phyloP scores from a whole-genome alignment of 805 yeast species.

The Myxozyma udenii region DNA sequence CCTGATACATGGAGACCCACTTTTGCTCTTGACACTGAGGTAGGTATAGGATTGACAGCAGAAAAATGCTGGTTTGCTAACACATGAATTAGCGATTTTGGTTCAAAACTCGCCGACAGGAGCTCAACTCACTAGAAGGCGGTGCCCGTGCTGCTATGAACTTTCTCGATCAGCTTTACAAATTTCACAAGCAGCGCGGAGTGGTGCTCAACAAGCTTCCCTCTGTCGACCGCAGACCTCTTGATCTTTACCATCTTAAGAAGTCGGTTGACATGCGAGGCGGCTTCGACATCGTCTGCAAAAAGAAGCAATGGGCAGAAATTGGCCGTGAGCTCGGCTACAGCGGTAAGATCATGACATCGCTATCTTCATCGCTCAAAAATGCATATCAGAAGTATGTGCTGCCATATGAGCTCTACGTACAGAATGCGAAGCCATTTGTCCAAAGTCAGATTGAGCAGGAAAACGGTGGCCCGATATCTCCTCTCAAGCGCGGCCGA shows the following conservation, averaged over 20 bases:
- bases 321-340: slow-evolving; percentile 78
- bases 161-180: slow-evolving; percentile 38
- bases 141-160: slow-evolving; percentile 37
- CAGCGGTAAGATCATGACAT: slow-evolving; percentile 66
- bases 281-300: slow-evolving; percentile 34
- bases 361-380: slow-evolving; percentile 64
- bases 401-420: slow-evolving; percentile 35
- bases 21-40: slow-evolving; percentile 38
- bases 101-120: slow-evolving; percentile 39
- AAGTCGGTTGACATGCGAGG: slow-evolving; percentile 34
- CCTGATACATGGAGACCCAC: slow-evolving; percentile 50
- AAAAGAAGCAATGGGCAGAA: slow-evolving; percentile 63
- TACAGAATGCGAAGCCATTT: slow-evolving; percentile 27
- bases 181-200: slow-evolving; percentile 36
- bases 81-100: slow-evolving; percentile 29
- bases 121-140: slow-evolving; percentile 39
- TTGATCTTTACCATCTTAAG: slow-evolving; percentile 37
- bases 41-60: not conserved
- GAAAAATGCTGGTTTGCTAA: not conserved
- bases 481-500: slow-evolving; percentile 20
- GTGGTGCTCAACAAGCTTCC: slow-evolving; percentile 31
- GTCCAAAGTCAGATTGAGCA: slow-evolving; percentile 26
- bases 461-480: slow-evolving; percentile 26
- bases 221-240: slow-evolving; percentile 30
- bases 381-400: slow-evolving; percentile 41